Percentiles rank a stretch among this genome's conserved stretches.
Evolutionary conservation across 2,329 filamentous ascomycete genomes (phyloP).

Genomic region (Cladobotryum mycophilum): DNA sequence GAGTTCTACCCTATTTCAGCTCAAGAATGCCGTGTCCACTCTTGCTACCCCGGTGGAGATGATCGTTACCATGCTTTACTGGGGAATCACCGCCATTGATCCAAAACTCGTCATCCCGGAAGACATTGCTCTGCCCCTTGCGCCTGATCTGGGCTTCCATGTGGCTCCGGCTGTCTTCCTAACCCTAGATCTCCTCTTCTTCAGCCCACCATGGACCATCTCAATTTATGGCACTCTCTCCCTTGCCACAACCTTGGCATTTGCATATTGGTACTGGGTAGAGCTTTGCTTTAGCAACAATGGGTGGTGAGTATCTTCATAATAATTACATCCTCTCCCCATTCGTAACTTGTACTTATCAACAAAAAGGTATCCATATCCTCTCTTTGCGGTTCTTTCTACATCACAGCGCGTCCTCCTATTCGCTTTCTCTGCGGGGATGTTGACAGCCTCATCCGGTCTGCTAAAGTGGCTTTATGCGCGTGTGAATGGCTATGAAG

Average conservation of each 20-base stretch:
- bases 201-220: conserved; percentile 69
- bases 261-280: conserved; percentile 71
- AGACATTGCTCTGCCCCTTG: conserved; percentile 47
- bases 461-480: conserved; percentile 65
- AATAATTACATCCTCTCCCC: no score
- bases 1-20: conserved; percentile 50
- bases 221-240: conserved; percentile 52
- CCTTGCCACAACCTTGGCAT: conserved; percentile 53
- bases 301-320: conserved; percentile 45
- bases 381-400: conserved; percentile 65
- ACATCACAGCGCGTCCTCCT: conserved; percentile 60
- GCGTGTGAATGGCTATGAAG: conserved; percentile 47
- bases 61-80: conserved; percentile 66
- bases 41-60: conserved; percentile 64
- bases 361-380: conserved; percentile 68
- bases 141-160: conserved; percentile 60
- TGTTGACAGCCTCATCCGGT: conserved; percentile 67
- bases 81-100: conserved; percentile 57
- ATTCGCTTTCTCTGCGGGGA: conserved; percentile 61
- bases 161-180: conserved; percentile 60
- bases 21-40: conserved; percentile 63
- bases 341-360: no score
- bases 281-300: conserved; percentile 65
- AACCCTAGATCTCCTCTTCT: conserved; percentile 57
- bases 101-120: conserved; percentile 46